These are phyloP conservation scores for Penicillium lividum DNA, from an alignment of 495 filamentous ascomycete species.

Conservation along the genomic window DNA sequence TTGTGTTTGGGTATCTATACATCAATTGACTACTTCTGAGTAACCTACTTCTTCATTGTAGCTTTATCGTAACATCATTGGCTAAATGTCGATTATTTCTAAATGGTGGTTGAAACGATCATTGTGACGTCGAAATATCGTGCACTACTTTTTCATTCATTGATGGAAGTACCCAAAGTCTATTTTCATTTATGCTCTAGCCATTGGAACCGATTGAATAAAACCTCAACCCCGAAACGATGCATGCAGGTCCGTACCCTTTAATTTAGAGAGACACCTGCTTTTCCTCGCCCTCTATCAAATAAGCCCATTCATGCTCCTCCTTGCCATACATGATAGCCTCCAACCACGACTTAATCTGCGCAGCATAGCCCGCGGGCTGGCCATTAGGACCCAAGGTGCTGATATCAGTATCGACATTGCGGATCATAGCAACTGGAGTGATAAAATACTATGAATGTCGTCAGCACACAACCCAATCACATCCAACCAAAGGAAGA, in stretches of 20 bases:
- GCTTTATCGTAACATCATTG: neutral
- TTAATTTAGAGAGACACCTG: neutral
- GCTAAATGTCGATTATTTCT: too few species aligned
- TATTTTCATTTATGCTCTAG: too few species aligned
- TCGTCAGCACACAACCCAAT: slow-evolving; percentile 5
- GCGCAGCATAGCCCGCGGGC: slow-evolving; percentile 64
- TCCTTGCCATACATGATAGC: slow-evolving; percentile 87
- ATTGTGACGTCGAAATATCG: too few species aligned
- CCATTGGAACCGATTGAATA: too few species aligned
- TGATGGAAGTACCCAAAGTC: too few species aligned
- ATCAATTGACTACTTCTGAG: slow-evolving; percentile 28
- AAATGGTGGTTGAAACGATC: too few species aligned
- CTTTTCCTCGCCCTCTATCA: slow-evolving; percentile 61
- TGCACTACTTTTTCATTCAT: too few species aligned
- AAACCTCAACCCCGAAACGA: too few species aligned
- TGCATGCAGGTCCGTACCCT: too few species aligned
- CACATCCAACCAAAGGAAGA: slow-evolving; percentile 1
- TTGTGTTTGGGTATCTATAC: slow-evolving; percentile 26
- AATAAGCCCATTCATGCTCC: slow-evolving; percentile 76
- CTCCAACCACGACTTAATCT: slow-evolving; percentile 75
- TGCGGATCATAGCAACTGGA: slow-evolving; percentile 71
- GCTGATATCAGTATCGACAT: slow-evolving; percentile 65
- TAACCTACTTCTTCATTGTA: slow-evolving; percentile 5
- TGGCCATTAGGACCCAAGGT: slow-evolving; percentile 61
- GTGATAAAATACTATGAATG: slow-evolving; percentile 70